Evolutionary conservation across 768 basidiomycete genomes (phyloP).

Genomic region (Hericium erinaceus): DNA sequence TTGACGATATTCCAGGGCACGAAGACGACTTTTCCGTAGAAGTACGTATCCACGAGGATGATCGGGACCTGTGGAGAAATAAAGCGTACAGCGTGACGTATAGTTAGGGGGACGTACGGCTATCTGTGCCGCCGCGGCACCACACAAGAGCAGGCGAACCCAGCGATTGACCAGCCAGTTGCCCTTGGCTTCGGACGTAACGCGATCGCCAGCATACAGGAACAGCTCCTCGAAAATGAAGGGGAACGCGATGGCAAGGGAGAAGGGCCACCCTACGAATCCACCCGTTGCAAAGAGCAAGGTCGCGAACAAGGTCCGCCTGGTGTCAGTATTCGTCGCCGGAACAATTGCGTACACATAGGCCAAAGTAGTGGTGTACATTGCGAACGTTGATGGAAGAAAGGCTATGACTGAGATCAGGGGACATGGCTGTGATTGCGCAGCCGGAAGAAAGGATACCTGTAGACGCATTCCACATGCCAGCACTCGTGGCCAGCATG

Average conservation of each 20-base stretch:
- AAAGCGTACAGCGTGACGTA: not conserved
- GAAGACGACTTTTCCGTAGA: slow-evolving; percentile 70
- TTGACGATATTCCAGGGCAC: slow-evolving; percentile 90
- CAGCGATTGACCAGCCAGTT: slow-evolving; percentile 59
- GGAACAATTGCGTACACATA: slow-evolving; percentile 60
- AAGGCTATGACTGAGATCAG: slow-evolving; percentile 47
- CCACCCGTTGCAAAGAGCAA: slow-evolving; percentile 70
- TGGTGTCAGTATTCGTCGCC: slow-evolving; percentile 40
- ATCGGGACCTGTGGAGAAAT: slow-evolving; percentile 63
- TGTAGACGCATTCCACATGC: slow-evolving; percentile 90
- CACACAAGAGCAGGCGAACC: slow-evolving; percentile 45
- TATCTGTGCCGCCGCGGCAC: slow-evolving; percentile 46
- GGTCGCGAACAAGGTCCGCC: slow-evolving; percentile 57
- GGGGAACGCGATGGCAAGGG: slow-evolving; percentile 78
- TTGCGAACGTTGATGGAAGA: slow-evolving; percentile 90
- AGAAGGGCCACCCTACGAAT: slow-evolving; percentile 95
- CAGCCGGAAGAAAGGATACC: slow-evolving; percentile 34
- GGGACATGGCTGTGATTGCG: not conserved
- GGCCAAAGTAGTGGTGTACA: slow-evolving; percentile 81
- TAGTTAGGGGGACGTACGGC: slow-evolving; percentile 37
- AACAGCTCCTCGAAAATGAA: slow-evolving; percentile 89
- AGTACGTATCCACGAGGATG: slow-evolving; percentile 71
- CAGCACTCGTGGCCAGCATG: slow-evolving; percentile 75
- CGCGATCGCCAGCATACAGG: slow-evolving; percentile 59
- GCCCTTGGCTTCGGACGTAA: slow-evolving; percentile 32